A percentile compares a stretch with the other conserved stretches of the same genome.
These are phyloP conservation scores for Trichoderma simmonsii DNA, from an alignment of 2,329 filamentous ascomycete species.

Conservation along the genomic window DNA sequence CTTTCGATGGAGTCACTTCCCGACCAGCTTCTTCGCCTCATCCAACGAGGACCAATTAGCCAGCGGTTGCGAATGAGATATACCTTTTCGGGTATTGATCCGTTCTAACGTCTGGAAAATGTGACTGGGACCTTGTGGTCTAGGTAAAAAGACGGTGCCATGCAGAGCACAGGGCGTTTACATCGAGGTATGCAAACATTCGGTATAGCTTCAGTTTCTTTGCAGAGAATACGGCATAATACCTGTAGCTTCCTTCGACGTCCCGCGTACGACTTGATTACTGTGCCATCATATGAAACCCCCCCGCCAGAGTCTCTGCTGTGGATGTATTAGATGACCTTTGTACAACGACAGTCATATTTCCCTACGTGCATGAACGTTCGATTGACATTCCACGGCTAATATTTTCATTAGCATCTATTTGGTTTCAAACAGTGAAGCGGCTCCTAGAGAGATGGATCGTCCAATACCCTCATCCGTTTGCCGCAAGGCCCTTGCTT, in stretches of 20 bases:
- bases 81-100: not conserved
- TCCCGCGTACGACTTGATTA: slow-evolving; percentile 28
- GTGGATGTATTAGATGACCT: not conserved
- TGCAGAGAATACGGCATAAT: slow-evolving; percentile 25
- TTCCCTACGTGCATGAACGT: not conserved
- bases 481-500: not conserved
- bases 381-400: not conserved
- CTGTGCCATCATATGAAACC: slow-evolving; percentile 34
- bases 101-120: not conserved
- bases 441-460: not conserved
- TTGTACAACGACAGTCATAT: not conserved
- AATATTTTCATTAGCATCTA: not conserved
- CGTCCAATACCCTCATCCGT: not conserved
- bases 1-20: not conserved
- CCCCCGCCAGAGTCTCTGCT: not conserved
- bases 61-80: not conserved
- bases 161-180: slow-evolving; percentile 4
- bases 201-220: slow-evolving; percentile 19
- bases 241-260: slow-evolving; percentile 25
- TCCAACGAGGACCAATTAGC: not conserved
- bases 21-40: not conserved
- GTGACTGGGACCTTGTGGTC: not conserved
- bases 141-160: not conserved
- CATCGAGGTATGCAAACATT: slow-evolving; percentile 29
- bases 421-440: not conserved